These are phyloP conservation scores for Cornus florida DNA, from an alignment of 148 eudicot species.

Conservation along the genomic window DNA sequence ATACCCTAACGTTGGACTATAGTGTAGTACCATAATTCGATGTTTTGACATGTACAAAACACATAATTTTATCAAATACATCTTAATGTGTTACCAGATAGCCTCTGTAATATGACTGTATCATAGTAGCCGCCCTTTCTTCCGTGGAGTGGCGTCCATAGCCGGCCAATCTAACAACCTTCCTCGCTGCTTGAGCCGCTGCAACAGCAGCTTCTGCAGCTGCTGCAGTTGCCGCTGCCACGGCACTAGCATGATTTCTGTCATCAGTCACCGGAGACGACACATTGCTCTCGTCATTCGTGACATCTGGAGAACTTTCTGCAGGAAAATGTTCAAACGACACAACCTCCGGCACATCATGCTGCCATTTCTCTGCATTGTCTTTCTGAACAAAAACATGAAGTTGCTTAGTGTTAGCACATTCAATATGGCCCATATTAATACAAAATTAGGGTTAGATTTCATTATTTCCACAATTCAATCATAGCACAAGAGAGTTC, in stretches of 20 bases:
- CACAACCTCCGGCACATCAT: conserved; percentile 69
- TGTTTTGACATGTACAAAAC: too few relatives aligned
- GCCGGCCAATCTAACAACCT: conserved; percentile 75
- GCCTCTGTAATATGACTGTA: conserved; percentile 86
- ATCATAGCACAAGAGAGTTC: background rate
- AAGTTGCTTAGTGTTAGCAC: background rate
- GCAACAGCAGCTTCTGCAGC: conserved; percentile 96
- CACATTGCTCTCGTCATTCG: conserved; percentile 47
- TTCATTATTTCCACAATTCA: background rate
- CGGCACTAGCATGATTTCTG: conserved; percentile 59
- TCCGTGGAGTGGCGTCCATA: conserved; percentile 64
- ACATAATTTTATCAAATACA: background rate
- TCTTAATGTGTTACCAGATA: conserved; percentile 38
- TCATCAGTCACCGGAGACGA: conserved; percentile 47
- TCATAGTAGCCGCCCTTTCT: conserved; percentile 69
- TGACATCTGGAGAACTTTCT: conserved; percentile 67
- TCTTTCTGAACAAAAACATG: conserved; percentile 34
- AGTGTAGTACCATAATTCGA: too few relatives aligned
- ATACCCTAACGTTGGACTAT: too few relatives aligned
- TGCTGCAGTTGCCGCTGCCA: conserved; percentile 87
- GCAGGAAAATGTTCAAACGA: conserved; percentile 80
- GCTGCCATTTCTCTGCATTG: conserved; percentile 44
- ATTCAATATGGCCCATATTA: background rate
- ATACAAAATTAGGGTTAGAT: too few relatives aligned
- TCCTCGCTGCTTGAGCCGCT: conserved; percentile 91